Evolutionary conservation across 2,329 filamentous ascomycete species (phyloP), one percentile per base, ranked within the genome.

Genomic region (Leptodontidium sp.): DNA sequence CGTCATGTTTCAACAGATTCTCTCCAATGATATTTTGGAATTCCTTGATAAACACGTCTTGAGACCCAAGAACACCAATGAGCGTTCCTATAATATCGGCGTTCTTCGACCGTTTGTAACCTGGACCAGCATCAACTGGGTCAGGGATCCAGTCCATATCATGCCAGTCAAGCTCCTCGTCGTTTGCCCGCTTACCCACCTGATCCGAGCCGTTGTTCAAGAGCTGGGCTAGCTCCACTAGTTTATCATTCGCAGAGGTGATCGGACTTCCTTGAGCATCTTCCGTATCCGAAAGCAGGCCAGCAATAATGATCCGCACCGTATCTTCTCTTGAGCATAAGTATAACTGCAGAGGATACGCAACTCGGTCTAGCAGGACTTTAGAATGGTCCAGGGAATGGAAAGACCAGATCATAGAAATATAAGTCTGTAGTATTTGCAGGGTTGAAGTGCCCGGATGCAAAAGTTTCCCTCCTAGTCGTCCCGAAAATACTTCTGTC

Each of bases 141-240:
- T 97, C 93, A 0, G 96, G 96, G 45, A 93, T 85, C 96, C 96
- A 99, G 9, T 90, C 88, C 90, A 97, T 92, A 79, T 99, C 94
- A 76, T 93, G 87, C 91, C 93, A 98, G 79, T 97, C 93, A 17
- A 96, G 84, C 64, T 93, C 92, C 67, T 91, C 89, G 70, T 89
- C 88, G 32, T 90, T 87, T 9, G 83, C 81, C 24, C 85, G 84
- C 47, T 81, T 81, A 9, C 84, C 82, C 15, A 84, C 81, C 68
- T 85, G 83, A 69, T 88, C 85, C 11, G 71, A 65, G 11, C 69
- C 72, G 24, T 74, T 68, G 26, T 78, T 74, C 61, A 94, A 86
- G 50, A 93, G 83, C 15, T 84, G 82, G 1, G 91, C 91, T 12
- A 94, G 84, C 77, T 93, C 91, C 32, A 87, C 83, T 4, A 92